phyloP scores from a whole-genome alignment of 2,329 filamentous ascomycete species.

The Purpureocillium takamizusanense region DNA sequence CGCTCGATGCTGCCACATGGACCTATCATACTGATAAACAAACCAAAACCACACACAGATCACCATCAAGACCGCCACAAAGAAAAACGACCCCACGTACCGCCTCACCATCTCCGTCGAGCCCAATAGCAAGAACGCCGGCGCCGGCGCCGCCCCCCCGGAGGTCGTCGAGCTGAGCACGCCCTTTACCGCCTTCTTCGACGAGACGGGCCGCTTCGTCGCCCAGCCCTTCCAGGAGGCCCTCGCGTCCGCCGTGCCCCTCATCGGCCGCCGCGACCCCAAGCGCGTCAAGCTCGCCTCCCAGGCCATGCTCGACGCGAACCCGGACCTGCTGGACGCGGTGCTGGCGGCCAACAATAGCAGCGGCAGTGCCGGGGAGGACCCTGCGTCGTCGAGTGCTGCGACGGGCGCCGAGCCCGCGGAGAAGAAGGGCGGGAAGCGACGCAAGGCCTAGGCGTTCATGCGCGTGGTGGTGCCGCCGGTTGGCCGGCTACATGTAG shows the following conservation, averaged over 20 bases:
- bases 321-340: conserved; percentile 40
- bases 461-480: background rate
- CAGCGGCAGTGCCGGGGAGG: no score
- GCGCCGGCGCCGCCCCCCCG: conserved; percentile 22
- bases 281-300: conserved; percentile 36
- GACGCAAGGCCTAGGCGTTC: conserved; percentile 31
- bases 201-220: conserved; percentile 62
- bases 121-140: no score
- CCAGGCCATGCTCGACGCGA: conserved; percentile 27
- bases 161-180: conserved; percentile 46
- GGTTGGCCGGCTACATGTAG: no score
- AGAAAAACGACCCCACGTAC: conserved; percentile 78
- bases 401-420: conserved; percentile 22
- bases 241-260: conserved; percentile 58
- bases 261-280: conserved; percentile 58
- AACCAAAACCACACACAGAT: conserved; percentile 39
- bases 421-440: conserved; percentile 34
- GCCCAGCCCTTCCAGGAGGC: conserved; percentile 70
- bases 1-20: no score
- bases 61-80: conserved; percentile 59
- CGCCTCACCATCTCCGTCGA: conserved; percentile 57
- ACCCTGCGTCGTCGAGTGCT: conserved; percentile 11
- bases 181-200: conserved; percentile 70
- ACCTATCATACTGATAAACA: background rate
- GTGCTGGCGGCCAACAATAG: conserved; percentile 28